Base-by-base conservation (phyloP, 192 early-diverging fungal genomes). In the Paraglomus occultum region DNA sequence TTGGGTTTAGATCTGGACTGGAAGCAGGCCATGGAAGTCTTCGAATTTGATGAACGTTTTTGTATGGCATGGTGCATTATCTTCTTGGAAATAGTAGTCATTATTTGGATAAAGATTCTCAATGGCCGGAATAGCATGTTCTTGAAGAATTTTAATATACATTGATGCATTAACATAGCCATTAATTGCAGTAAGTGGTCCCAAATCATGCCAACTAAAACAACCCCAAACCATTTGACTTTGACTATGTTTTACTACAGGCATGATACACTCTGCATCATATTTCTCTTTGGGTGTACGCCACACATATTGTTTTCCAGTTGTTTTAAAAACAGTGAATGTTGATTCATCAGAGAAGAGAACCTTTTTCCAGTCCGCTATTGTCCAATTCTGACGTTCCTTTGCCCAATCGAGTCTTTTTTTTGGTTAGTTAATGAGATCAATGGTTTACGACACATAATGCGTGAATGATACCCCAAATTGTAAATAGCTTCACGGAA, bases 171-270 rank as follows among this genome's bases (percentile, higher is more conserved):
- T 57, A 22, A 23, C 54, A 20, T n/a, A 20, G n/a, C 18, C 54
- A 57, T 10, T 10, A 20, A 57, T 1, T n/a, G 54, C n/a, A 20
- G 23, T 22, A 17, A 55, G 9, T n/a, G 53, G 53, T 55, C 53
- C 53, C 18, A 55, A 10, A 6, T 22, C 53, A n/a, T 55, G 18
- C 18, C 53, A n/a, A 8, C n/a, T 18, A 55, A 55, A 55, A 22
- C 53, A 55, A 8, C 53, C 53, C 53, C 53, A 55, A 55, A 55
- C 15, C 53, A 55, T 55, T 55, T 22, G 53, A n/a, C 53, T 20
- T 8, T 14, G 53, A 20, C 53, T 55, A 17, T 55, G 53, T 17
- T 55, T 55, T 20, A 55, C 18, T 7, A 22, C 23, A 20, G 53
- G n/a, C 15, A 22, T 55, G 7, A 55, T 6, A 55, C 53, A 55